Conservation (phyloP, 768 basidiomycete genomes). For the Collybia mongolica region DNA sequence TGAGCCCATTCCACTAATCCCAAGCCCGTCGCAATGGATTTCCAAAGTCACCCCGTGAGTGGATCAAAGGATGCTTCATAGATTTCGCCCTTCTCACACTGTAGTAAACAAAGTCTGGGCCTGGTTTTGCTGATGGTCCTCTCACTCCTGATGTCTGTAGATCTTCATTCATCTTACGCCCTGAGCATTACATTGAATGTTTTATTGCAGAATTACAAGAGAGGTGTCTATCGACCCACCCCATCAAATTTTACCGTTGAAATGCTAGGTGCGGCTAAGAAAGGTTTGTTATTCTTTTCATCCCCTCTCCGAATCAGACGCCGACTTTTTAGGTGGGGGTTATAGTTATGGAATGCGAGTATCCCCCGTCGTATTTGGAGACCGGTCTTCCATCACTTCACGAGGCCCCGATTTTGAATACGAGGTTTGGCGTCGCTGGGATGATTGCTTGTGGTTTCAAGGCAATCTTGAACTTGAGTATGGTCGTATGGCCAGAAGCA, state of each 20-base stretch:
- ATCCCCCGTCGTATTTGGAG: slow-evolving; percentile 36
- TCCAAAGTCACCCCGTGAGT: not conserved
- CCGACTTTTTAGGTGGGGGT: slow-evolving; percentile 39
- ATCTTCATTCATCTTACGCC: not conserved
- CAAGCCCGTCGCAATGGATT: too few relatives aligned
- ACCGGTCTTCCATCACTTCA: slow-evolving; percentile 39
- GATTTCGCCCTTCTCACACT: not conserved
- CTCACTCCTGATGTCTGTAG: slow-evolving; percentile 1
- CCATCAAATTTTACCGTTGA: slow-evolving; percentile 61
- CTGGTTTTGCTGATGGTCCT: not conserved
- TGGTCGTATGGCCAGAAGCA: slow-evolving; percentile 56
- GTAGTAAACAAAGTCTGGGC: not conserved
- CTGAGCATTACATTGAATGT: not conserved
- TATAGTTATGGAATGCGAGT: slow-evolving; percentile 66
- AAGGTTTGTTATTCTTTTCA: slow-evolving; percentile 34
- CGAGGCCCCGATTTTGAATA: slow-evolving; percentile 47
- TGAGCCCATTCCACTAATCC: too few relatives aligned
- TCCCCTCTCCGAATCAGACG: slow-evolving; percentile 3
- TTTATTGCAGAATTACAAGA: slow-evolving; percentile 49
- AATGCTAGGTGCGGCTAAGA: slow-evolving; percentile 56
- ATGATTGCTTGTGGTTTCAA: slow-evolving; percentile 80
- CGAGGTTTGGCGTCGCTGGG: slow-evolving; percentile 80
- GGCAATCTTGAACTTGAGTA: slow-evolving; percentile 69
- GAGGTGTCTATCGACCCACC: slow-evolving; percentile 57
- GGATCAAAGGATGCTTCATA: not conserved